Conservation (phyloP, 129 eudicot genomes). For the Smallanthus sonchifolius region DNA sequence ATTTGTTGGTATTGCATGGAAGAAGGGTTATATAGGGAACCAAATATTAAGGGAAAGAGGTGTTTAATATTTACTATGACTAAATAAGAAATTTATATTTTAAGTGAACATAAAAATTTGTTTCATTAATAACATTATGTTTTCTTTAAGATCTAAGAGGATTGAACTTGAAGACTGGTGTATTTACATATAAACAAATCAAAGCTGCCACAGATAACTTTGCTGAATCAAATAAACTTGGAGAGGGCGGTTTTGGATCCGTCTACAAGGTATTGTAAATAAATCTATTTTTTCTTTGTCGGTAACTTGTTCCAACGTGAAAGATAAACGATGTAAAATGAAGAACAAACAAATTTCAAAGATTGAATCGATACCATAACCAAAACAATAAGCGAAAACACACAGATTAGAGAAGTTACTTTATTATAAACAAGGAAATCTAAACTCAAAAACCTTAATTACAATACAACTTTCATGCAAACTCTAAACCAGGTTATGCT, state of each 20-base stretch:
- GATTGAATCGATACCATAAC: no score
- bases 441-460: no score
- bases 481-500: no score
- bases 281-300: not conserved
- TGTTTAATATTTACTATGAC: not conserved
- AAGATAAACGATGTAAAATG: no score
- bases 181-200: constrained; percentile 58
- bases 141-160: constrained; percentile 26
- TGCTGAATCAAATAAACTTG: constrained; percentile 45
- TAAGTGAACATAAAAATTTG: not conserved
- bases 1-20: constrained; percentile 33
- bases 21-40: constrained; percentile 35
- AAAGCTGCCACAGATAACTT: constrained; percentile 65
- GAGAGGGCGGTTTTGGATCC: no score
- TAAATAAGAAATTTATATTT: not conserved
- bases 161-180: constrained; percentile 48
- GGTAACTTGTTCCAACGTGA: no score
- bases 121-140: not conserved
- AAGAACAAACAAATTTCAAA: no score
- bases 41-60: constrained; percentile 49
- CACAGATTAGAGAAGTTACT: no score
- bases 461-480: no score
- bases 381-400: no score
- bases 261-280: constrained; percentile 56
- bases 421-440: no score